phyloP scores from a whole-genome alignment of 2,329 filamentous ascomycete species.

The Pezicula neosporulosa region DNA sequence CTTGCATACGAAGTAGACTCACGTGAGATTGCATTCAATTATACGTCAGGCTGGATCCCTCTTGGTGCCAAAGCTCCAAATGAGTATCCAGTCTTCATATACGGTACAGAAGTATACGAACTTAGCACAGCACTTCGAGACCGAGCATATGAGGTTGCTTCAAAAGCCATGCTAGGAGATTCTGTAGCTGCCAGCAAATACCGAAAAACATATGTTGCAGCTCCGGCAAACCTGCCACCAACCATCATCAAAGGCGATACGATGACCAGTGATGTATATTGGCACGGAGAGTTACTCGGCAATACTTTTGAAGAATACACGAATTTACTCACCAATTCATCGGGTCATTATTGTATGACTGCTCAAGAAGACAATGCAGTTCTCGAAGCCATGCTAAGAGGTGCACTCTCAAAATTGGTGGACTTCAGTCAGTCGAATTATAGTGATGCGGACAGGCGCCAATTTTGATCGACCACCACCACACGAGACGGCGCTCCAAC shows the following conservation, averaged over 20 bases:
- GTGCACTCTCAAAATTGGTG: constrained; percentile 48
- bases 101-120: constrained; percentile 67
- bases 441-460: constrained; percentile 62
- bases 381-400: constrained; percentile 59
- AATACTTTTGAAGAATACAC: constrained; percentile 62
- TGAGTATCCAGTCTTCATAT: constrained; percentile 52
- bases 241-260: constrained; percentile 59
- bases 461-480: constrained; percentile 67
- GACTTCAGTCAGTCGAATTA: constrained; percentile 62
- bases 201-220: constrained; percentile 44
- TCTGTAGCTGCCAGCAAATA: constrained; percentile 44
- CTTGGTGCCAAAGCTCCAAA: constrained; percentile 51
- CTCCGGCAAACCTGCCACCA: constrained; percentile 42
- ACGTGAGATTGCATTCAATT: constrained; percentile 61
- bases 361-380: constrained; percentile 69
- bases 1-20: constrained; percentile 71
- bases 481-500: constrained; percentile 49
- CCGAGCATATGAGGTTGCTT: constrained; percentile 45
- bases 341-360: constrained; percentile 62
- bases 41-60: constrained; percentile 63
- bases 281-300: constrained; percentile 53
- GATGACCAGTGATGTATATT: constrained; percentile 68
- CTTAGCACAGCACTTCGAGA: constrained; percentile 53
- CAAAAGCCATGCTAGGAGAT: constrained; percentile 46
- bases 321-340: constrained; percentile 59